These are phyloP conservation scores for Ziziphus jujuba DNA, from an alignment of 306 rosid species.

Conservation along the genomic window DNA sequence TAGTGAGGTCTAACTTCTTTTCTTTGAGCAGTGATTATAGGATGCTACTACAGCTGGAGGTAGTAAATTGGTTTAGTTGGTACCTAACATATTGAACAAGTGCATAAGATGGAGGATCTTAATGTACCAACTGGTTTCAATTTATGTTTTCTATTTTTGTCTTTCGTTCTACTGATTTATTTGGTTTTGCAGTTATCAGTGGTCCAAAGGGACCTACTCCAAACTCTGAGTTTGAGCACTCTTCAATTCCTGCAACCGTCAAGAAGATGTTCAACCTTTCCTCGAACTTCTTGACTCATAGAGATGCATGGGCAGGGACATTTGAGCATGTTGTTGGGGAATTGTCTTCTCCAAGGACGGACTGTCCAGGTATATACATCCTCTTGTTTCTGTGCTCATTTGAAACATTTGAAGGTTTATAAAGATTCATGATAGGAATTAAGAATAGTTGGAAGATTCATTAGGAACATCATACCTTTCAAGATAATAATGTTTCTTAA, in stretches of 20 bases:
- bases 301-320: constrained; percentile 99
- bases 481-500: too few species aligned
- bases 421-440: not conserved
- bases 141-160: constrained; percentile 12
- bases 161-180: constrained; percentile 20
- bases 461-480: not conserved
- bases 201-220: constrained; percentile 76
- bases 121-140: constrained; percentile 19
- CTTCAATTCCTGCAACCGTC: constrained; percentile 96
- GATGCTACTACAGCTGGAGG: constrained; percentile 8
- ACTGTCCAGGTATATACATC: constrained; percentile 78
- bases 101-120: constrained; percentile 23
- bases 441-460: not conserved
- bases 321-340: constrained; percentile 78
- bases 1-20: not conserved
- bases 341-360: constrained; percentile 76
- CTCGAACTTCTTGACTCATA: constrained; percentile 89
- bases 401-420: not conserved
- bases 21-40: constrained; percentile 15
- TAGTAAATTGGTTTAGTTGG: constrained; percentile 13
- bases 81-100: not conserved
- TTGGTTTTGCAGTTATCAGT: constrained; percentile 59
- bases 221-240: constrained; percentile 93
- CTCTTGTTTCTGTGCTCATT: constrained; percentile 4
- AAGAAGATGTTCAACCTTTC: constrained; percentile 91